Conservation (phyloP, 345 rosid genomes). For the Salix viminalis region DNA sequence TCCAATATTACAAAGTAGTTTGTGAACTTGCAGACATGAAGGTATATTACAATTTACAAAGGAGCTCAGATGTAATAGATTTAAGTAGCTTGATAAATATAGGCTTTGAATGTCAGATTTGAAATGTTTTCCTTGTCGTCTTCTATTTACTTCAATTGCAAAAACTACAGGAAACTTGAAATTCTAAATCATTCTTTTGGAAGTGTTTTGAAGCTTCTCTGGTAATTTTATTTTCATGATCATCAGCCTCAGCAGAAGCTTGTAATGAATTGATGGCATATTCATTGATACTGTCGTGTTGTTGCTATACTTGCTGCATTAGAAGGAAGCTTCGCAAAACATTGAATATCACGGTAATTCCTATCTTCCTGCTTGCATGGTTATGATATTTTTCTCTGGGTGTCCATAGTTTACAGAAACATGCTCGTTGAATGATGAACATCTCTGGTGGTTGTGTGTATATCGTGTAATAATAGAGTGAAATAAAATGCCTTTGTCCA, state of each 20-base stretch:
- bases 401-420: background rate
- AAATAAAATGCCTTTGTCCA: background rate
- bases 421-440: background rate
- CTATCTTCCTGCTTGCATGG: constrained; percentile 8
- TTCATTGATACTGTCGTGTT: constrained; percentile 87
- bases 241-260: constrained; percentile 88
- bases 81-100: background rate
- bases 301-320: constrained; percentile 95
- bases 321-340: constrained; percentile 87
- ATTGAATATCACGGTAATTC: constrained; percentile 71
- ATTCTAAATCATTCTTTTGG: background rate
- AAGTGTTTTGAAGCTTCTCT: background rate
- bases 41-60: background rate
- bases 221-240: constrained; percentile 10
- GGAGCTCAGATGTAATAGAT: background rate
- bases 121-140: background rate
- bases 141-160: background rate
- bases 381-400: background rate
- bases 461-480: background rate
- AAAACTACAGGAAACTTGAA: background rate
- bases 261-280: constrained; percentile 92
- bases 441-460: background rate
- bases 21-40: background rate
- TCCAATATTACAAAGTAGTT: background rate
- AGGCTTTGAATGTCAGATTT: background rate